Base-by-base conservation (phyloP, 2,329 filamentous ascomycete species). In the Mycocentrospora acerina region DNA sequence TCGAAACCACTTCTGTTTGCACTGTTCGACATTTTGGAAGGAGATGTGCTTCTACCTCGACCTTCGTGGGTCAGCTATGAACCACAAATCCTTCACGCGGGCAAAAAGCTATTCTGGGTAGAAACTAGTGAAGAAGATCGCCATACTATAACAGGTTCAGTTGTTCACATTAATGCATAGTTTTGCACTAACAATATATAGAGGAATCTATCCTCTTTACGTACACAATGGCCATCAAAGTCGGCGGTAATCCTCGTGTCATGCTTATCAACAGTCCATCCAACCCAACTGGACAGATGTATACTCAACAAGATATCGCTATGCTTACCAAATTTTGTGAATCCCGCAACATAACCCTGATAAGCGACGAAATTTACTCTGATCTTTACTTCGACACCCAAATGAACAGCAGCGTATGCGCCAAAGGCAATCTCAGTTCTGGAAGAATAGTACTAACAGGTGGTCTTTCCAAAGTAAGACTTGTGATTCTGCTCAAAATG, bases 21-120 rank as follows among this genome's bases (percentile, higher is more conserved):
- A 11, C n/a, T 40, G 17, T 40, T 40, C 25, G 37, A 40, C n/a
- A 15, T 40, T 10, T 17, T 40, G 3, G 5, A 29, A 12, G 37
- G 37, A 24, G 37, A 40, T 18, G 31, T 40, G 4, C 31, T 40
- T 6, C 13, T 40, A 11, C 37, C 37, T 8, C 37, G 37, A 13
- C 37, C 37, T 8, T 40, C 37, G n/a, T 40, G 37, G 37, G 37
- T 40, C 9, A 40, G 37, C 31, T 40, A 40, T 18, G 31, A 40
- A 30, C 37, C 37, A 14, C 37, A 40, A 18, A 27, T 40, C 4
- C 25, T 40, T 14, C 37, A 40, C 28, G 37, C 37, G 10, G 31
- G 37, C 4, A 40, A 40, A 18, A 13, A 17, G 12, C n/a, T 40
- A 3, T 40, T 40, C n/a, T 40, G 37, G 37, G 17, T 40, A 14